These are phyloP conservation scores for Malus fusca DNA, from an alignment of 306 rosid species.

Conservation along the genomic window DNA sequence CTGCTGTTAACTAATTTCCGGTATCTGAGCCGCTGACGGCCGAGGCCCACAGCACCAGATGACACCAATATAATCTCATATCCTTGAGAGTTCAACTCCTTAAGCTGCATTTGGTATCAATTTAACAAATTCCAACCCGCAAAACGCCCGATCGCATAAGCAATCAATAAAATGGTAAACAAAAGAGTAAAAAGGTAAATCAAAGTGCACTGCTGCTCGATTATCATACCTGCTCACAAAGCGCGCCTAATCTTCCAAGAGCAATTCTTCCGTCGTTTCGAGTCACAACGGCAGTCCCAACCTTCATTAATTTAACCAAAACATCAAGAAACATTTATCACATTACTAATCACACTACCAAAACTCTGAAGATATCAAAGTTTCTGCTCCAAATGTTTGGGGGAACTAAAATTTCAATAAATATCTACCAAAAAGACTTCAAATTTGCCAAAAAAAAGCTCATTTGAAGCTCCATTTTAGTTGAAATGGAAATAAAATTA, in stretches of 20 bases:
- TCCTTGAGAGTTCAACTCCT: slow-evolving; percentile 70
- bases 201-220: neutral
- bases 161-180: neutral
- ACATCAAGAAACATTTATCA: neutral
- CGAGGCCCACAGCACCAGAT: slow-evolving; percentile 97
- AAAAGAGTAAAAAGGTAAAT: neutral
- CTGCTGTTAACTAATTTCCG: slow-evolving; percentile 86
- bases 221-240: slow-evolving; percentile 75
- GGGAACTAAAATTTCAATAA: neutral
- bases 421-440: neutral
- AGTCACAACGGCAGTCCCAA: slow-evolving; percentile 66
- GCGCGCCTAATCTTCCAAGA: slow-evolving; percentile 67
- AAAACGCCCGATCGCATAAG: neutral
- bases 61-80: slow-evolving; percentile 90
- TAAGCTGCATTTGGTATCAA: slow-evolving; percentile 48
- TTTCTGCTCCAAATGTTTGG: neutral
- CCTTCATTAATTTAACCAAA: slow-evolving; percentile 27
- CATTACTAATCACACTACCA: neutral
- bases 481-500: neutral
- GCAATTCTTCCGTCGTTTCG: slow-evolving; percentile 56
- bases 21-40: slow-evolving; percentile 88
- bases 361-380: neutral
- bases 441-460: neutral
- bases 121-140: slow-evolving; percentile 1
- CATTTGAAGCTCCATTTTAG: neutral